A percentile compares a stretch with the other conserved stretches of the same genome.
Evolutionary conservation across 495 filamentous ascomycete species (phyloP).

Genomic region (Lophiotrema nucula): DNA sequence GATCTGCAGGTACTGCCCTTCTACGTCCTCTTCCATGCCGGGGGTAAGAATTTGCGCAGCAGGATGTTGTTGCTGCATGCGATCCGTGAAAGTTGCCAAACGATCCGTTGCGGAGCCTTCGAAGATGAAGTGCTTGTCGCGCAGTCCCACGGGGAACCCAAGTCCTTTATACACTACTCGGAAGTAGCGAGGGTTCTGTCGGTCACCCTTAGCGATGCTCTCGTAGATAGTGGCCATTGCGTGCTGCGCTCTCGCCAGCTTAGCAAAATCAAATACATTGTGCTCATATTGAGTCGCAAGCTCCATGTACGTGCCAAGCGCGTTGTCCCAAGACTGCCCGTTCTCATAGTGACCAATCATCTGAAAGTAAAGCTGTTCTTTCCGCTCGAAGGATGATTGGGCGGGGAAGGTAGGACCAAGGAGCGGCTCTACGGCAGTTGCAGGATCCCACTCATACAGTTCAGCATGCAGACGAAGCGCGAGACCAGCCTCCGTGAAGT

Average conservation of each 20-base stretch:
- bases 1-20: constrained; percentile 91
- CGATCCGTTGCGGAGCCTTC: constrained; percentile 76
- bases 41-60: constrained; percentile 75
- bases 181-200: constrained; percentile 80
- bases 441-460: constrained; percentile 86
- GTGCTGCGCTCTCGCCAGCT: constrained; percentile 81
- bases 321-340: constrained; percentile 86
- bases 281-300: constrained; percentile 85
- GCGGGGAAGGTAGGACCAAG: constrained; percentile 73
- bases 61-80: constrained; percentile 89
- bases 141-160: constrained; percentile 75
- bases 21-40: constrained; percentile 72
- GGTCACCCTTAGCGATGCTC: constrained; percentile 74
- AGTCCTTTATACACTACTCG: constrained; percentile 88
- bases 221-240: constrained; percentile 95
- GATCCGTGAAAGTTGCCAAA: constrained; percentile 79
- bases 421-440: constrained; percentile 63
- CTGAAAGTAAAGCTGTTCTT: constrained; percentile 86
- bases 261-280: constrained; percentile 85
- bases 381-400: constrained; percentile 88
- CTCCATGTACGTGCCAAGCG: constrained; percentile 86
- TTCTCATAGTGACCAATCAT: constrained; percentile 95
- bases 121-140: constrained; percentile 92
- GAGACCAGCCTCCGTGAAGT: constrained; percentile 87
- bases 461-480: constrained; percentile 90